These are phyloP conservation scores for Grifola frondosa DNA, from an alignment of 1,284 basidiomycete genomes.

Conservation along the genomic window DNA sequence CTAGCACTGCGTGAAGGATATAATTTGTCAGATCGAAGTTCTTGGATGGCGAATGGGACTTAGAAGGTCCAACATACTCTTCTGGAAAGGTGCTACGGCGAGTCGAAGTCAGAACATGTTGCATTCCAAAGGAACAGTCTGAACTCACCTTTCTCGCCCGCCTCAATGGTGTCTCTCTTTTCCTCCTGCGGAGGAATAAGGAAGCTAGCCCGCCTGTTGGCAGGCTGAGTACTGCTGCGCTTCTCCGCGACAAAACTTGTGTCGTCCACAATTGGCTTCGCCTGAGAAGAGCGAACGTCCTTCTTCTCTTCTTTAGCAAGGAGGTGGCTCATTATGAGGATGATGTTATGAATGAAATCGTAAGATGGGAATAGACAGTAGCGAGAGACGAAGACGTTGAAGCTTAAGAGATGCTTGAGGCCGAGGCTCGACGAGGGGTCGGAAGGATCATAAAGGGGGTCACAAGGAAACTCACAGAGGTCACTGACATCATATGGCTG, in stretches of 20 bases:
- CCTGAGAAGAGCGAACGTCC: slow-evolving; percentile 5
- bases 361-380: too few species aligned
- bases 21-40: too few species aligned
- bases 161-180: slow-evolving; percentile 7
- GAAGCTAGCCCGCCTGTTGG: too few species aligned
- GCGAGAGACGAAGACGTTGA: too few species aligned
- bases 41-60: not conserved
- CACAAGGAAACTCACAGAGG: too few species aligned
- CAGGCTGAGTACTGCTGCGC: not conserved
- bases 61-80: not conserved
- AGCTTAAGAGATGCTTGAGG: too few species aligned
- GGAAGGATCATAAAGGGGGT: too few species aligned
- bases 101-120: slow-evolving; percentile 1
- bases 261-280: slow-evolving; percentile 13
- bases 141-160: slow-evolving; percentile 8
- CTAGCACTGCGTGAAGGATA: slow-evolving; percentile 7
- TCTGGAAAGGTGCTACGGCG: slow-evolving; percentile 3
- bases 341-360: not conserved
- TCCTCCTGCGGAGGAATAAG: slow-evolving; percentile 16
- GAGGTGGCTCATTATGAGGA: slow-evolving; percentile 19
- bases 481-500: too few species aligned
- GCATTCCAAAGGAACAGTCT: not conserved
- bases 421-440: too few species aligned
- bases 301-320: slow-evolving; percentile 20
- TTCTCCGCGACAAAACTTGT: slow-evolving; percentile 20